Evolutionary conservation across 2,329 filamentous ascomycete genomes (phyloP).

Genomic region (Fonsecaea pedrosoi): DNA sequence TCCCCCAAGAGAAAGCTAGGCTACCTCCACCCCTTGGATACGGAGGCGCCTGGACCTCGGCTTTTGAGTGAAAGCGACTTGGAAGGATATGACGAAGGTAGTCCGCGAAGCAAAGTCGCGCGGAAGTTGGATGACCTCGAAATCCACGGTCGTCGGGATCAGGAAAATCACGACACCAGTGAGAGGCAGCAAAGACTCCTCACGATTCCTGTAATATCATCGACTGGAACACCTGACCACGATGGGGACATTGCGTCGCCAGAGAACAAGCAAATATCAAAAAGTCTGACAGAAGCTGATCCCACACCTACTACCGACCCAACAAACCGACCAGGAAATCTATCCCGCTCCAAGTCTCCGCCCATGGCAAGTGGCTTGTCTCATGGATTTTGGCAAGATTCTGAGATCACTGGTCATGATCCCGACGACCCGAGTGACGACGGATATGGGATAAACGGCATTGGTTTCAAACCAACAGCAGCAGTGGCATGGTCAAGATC

Average conservation of each 20-base stretch:
- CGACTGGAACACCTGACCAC: neutral
- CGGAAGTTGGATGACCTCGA: conserved; percentile 41
- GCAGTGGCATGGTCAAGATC: conserved; percentile 63
- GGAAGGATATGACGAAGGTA: conserved; percentile 25
- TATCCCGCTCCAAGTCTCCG: conserved; percentile 42
- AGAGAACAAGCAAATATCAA: no score
- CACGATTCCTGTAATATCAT: neutral
- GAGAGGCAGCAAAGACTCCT: neutral
- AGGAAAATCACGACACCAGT: neutral
- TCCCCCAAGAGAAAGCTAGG: conserved; percentile 36
- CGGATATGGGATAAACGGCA: conserved; percentile 68
- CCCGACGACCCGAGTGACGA: conserved; percentile 65
- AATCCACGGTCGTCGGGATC: conserved; percentile 16
- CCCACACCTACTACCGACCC: neutral
- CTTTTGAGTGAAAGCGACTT: conserved; percentile 20
- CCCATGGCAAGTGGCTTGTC: conserved; percentile 41
- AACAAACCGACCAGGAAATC: neutral
- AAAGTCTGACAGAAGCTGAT: neutral
- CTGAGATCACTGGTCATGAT: conserved; percentile 68
- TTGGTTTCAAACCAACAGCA: conserved; percentile 68
- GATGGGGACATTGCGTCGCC: neutral
- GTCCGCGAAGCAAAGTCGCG: conserved; percentile 33
- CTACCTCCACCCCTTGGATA: conserved; percentile 25
- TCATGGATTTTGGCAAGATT: conserved; percentile 60
- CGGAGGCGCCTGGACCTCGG: conserved; percentile 17